phyloP scores from a whole-genome alignment of 768 basidiomycete genomes.

The Leccinum sublutescens region DNA sequence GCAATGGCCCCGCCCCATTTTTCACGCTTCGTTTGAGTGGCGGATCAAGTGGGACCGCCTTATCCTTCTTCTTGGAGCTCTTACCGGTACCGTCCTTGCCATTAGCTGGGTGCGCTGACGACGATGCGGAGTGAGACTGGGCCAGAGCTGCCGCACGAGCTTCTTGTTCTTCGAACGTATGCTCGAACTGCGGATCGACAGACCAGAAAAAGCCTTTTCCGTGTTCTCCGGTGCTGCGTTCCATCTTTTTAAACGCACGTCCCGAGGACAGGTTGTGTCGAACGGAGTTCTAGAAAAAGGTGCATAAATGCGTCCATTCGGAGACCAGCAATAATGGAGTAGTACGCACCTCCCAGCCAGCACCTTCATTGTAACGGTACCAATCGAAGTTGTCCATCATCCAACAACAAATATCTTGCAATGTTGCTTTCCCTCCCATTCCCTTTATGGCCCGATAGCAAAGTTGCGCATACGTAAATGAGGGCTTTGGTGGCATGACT shows the following conservation, averaged over 20 bases:
- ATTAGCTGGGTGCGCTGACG: conserved; percentile 18
- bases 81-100: conserved; percentile 38
- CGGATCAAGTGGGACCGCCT: conserved; percentile 51
- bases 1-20: conserved; percentile 55
- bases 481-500: conserved; percentile 86
- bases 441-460: conserved; percentile 87
- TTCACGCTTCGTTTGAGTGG: conserved; percentile 70
- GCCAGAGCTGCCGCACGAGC: conserved; percentile 41
- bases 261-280: conserved; percentile 94
- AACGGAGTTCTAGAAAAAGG: conserved; percentile 72
- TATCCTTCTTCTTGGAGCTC: conserved; percentile 57
- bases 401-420: conserved; percentile 92
- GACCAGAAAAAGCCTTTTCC: conserved; percentile 96
- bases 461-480: conserved; percentile 86
- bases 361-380: conserved; percentile 80
- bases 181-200: conserved; percentile 71
- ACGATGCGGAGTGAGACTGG: conserved; percentile 25
- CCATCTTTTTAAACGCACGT: conserved; percentile 88
- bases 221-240: conserved; percentile 78
- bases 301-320: conserved; percentile 12
- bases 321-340: not conserved
- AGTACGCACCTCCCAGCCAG: conserved; percentile 83
- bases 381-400: conserved; percentile 87
- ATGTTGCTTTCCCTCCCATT: conserved; percentile 79
- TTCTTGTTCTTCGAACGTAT: conserved; percentile 70